phyloP scores from a whole-genome alignment of 352 stramenopile genomes.

The Pythium phragmitis region DNA sequence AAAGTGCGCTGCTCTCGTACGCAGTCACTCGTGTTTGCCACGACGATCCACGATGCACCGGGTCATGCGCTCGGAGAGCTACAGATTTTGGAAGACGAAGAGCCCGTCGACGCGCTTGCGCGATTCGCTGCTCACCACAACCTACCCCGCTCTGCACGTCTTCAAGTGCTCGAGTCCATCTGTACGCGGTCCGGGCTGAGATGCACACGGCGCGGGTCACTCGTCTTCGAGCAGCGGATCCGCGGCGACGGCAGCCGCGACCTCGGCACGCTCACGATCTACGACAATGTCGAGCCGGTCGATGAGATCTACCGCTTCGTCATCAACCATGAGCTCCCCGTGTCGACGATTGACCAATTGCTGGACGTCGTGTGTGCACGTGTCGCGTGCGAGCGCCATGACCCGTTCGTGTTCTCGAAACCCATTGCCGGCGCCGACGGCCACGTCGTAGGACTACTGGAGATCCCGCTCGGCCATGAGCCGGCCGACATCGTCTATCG shows the following conservation, averaged over 20 bases:
- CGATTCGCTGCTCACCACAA: conserved; percentile 37
- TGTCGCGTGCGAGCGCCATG: conserved; percentile 37
- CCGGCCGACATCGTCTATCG: conserved; percentile 50
- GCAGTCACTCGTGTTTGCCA: conserved; percentile 41
- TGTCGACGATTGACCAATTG: conserved; percentile 40
- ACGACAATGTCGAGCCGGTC: conserved; percentile 60
- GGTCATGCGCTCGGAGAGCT: conserved; percentile 39
- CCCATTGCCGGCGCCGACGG: conserved; percentile 34
- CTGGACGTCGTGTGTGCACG: conserved; percentile 34
- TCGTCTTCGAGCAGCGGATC: conserved; percentile 55
- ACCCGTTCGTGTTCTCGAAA: conserved; percentile 54
- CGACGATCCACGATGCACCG: conserved; percentile 30
- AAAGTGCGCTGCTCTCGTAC: conserved; percentile 44
- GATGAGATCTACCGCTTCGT: conserved; percentile 76
- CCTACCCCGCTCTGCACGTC: conserved; percentile 30
- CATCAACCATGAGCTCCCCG: conserved; percentile 41
- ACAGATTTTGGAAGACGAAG: conserved; percentile 49
- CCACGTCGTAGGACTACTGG: conserved; percentile 40
- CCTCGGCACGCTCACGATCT: conserved; percentile 62
- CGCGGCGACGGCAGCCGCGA: conserved; percentile 16
- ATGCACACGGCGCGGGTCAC: conserved; percentile 41
- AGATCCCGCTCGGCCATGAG: conserved; percentile 52
- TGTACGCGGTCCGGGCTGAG: conserved; percentile 34
- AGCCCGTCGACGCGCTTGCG: conserved; percentile 49
- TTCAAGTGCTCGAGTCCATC: conserved; percentile 41